phyloP scores from a whole-genome alignment of 768 basidiomycete genomes.

The Butyriboletus loyo region DNA sequence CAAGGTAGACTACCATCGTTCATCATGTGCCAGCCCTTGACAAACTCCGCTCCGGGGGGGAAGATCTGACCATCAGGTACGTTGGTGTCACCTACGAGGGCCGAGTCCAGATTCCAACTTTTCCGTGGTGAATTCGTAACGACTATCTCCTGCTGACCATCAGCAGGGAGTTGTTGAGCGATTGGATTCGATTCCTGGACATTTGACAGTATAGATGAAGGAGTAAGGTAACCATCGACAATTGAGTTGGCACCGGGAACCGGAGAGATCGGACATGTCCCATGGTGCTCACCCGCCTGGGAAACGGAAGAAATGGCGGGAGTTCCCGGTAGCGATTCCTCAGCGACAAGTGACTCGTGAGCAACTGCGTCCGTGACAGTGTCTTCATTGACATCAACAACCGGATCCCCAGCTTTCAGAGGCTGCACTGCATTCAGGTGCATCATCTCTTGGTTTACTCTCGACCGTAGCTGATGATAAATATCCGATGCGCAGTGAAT shows the following conservation, averaged over 20 bases:
- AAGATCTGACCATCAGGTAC: constrained; percentile 73
- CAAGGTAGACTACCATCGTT: constrained; percentile 65
- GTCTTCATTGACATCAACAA: background rate
- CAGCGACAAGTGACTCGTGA: constrained; percentile 29
- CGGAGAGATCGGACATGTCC: constrained; percentile 2
- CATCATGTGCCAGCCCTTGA: constrained; percentile 76
- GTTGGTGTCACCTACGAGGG: constrained; percentile 64
- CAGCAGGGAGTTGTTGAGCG: background rate
- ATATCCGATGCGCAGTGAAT: constrained; percentile 13
- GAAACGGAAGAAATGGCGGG: constrained; percentile 17
- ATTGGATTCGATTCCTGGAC: background rate
- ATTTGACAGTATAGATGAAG: constrained; percentile 7
- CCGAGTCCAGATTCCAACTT: constrained; percentile 41
- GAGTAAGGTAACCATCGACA: constrained; percentile 29
- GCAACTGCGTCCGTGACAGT: background rate
- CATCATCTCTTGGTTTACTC: constrained; percentile 36
- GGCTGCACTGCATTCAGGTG: constrained; percentile 26
- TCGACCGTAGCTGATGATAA: constrained; percentile 33
- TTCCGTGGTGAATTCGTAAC: background rate
- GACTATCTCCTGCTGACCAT: background rate
- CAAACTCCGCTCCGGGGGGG: constrained; percentile 81
- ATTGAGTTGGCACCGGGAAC: constrained; percentile 23
- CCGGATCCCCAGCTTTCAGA: background rate
- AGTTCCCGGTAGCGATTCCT: constrained; percentile 28
- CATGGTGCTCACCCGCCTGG: background rate